A percentile compares a stretch with the other conserved stretches of the same genome.
Evolutionary conservation across 148 eudicot genomes (phyloP).

Genomic region (Talinum fruticosum): DNA sequence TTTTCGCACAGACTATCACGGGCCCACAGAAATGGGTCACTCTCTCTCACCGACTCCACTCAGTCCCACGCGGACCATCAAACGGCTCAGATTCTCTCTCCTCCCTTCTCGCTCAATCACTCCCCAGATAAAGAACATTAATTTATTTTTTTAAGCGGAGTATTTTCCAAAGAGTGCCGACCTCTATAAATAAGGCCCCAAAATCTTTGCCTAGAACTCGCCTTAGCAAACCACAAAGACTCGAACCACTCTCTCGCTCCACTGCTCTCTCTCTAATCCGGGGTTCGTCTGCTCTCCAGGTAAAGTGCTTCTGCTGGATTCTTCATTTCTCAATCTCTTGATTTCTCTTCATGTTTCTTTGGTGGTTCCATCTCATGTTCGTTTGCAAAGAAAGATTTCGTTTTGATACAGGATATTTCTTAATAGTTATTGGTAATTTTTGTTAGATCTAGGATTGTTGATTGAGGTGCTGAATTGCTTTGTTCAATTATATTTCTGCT

Average conservation of each 20-base stretch:
- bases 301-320: constrained; percentile 8
- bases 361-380: neutral
- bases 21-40: neutral
- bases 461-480: neutral
- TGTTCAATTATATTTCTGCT: neutral
- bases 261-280: neutral
- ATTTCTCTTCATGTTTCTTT: neutral
- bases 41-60: constrained; percentile 24
- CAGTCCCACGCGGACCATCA: constrained; percentile 4
- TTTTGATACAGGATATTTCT: too few relatives aligned
- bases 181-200: constrained; percentile 23
- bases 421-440: too few relatives aligned
- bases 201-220: constrained; percentile 13
- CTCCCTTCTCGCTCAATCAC: neutral
- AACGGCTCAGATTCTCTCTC: constrained; percentile 3
- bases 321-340: neutral
- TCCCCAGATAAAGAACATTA: neutral
- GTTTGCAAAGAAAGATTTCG: too few relatives aligned
- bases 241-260: constrained; percentile 15
- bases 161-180: too few relatives aligned
- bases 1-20: neutral
- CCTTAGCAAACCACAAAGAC: neutral
- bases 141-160: too few relatives aligned
- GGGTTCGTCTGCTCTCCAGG: constrained; percentile 22
- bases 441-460: constrained; percentile 4